Percentiles rank a stretch among this genome's conserved stretches.
Conservation (phyloP, 2,329 filamentous ascomycete genomes). For the Cordyceps tenuipes region DNA sequence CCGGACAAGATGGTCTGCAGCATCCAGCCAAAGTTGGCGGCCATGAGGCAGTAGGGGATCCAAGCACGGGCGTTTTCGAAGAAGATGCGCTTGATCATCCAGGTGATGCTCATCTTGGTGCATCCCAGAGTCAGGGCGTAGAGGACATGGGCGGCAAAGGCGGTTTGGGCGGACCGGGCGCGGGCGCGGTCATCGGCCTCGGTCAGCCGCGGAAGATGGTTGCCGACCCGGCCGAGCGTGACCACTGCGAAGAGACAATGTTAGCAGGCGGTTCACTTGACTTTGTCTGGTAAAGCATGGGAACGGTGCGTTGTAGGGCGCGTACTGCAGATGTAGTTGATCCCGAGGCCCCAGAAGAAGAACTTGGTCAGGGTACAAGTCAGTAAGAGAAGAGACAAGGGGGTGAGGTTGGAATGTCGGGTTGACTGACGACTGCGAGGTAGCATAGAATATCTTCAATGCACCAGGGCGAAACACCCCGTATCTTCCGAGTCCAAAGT, state of each 20-base stretch:
- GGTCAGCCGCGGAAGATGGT: slow-evolving; percentile 13
- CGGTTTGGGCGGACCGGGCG: slow-evolving; percentile 11
- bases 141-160: slow-evolving; percentile 15
- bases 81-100: slow-evolving; percentile 18
- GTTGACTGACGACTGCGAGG: slow-evolving; percentile 12
- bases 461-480: slow-evolving; percentile 11
- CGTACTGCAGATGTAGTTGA: slow-evolving; percentile 15
- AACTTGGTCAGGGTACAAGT: too few relatives aligned
- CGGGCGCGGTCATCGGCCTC: not conserved
- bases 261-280: not conserved
- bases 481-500: slow-evolving; percentile 14
- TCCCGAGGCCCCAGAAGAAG: slow-evolving; percentile 13
- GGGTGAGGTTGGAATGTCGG: not conserved
- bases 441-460: slow-evolving; percentile 15
- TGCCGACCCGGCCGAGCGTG: slow-evolving; percentile 15
- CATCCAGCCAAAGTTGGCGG: slow-evolving; percentile 15
- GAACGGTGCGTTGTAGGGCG: not conserved
- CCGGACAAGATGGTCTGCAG: slow-evolving; percentile 16
- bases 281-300: too few relatives aligned
- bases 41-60: slow-evolving; percentile 14
- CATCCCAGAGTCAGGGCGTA: slow-evolving; percentile 16
- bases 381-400: not conserved
- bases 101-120: slow-evolving; percentile 17
- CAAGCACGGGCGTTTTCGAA: slow-evolving; percentile 13
- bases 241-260: slow-evolving; percentile 12